Evolutionary conservation across 768 basidiomycete species (phyloP).

Genomic region (Tremella fuciformis): DNA sequence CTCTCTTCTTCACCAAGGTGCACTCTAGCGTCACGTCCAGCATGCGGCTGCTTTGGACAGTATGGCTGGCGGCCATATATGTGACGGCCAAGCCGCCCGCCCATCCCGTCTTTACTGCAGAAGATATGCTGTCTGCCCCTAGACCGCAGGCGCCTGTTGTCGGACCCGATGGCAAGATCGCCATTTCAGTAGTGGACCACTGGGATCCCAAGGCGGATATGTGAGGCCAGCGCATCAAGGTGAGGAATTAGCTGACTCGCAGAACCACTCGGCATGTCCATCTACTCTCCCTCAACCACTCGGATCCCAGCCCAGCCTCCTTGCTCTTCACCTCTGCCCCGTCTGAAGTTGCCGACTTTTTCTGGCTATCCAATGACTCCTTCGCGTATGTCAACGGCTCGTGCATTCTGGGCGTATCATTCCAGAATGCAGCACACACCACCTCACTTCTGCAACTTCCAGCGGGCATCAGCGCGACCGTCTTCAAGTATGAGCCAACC

Average conservation of each 20-base stretch:
- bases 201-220: conserved; percentile 31
- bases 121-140: conserved; percentile 45
- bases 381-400: conserved; percentile 28
- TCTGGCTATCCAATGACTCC: conserved; percentile 28
- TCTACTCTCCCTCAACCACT: conserved; percentile 30
- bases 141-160: conserved; percentile 34
- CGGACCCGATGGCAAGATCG: conserved; percentile 21
- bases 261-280: conserved; percentile 36
- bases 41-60: too few species aligned
- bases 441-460: conserved; percentile 36
- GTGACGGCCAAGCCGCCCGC: background rate
- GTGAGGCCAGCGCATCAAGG: conserved; percentile 15
- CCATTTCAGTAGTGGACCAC: conserved; percentile 31
- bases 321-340: conserved; percentile 22
- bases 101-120: conserved; percentile 22
- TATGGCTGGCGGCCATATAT: too few species aligned
- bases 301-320: conserved; percentile 5
- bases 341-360: conserved; percentile 14
- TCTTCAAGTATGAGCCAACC: conserved; percentile 20
- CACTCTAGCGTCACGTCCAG: too few species aligned
- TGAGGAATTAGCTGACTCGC: conserved; percentile 10
- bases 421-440: background rate
- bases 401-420: background rate
- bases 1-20: too few species aligned
- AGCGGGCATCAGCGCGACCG: conserved; percentile 21